Evolutionary conservation across 306 rosid species (phyloP), one percentile per base, ranked within the genome.

Genomic region (Cajanus cajan): DNA sequence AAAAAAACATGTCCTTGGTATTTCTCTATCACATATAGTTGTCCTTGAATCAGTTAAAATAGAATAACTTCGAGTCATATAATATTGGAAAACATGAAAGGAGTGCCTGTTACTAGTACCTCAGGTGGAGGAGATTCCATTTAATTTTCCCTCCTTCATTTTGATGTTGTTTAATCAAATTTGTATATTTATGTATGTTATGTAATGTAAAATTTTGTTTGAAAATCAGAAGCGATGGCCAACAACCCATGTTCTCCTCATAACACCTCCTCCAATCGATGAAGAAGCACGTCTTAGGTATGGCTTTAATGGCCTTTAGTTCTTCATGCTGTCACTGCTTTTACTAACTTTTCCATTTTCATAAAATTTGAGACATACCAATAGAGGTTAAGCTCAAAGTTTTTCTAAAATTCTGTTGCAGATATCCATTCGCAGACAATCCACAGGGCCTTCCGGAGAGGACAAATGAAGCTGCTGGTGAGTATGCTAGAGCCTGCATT

Each of bases 191-290:
- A 7, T 62, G 9, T 28, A 4, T 28, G n/a, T n/a, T n/a, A 5
- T 28, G 16, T 75, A 39, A 62, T 43, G 55, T 15, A 39, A 14
- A 16, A 4, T 41, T 50, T 70, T 67, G 57, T 15, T 67, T 82
- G 63, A 57, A 37, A 81, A 69, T 45, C 89, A 92, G 97, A 88
- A 82, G 86, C 79, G 18, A 71, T 92, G 97, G 94, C 86, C 94
- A 21, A 67, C 74, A 83, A 82, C 90, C 58, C 79, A 28, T 24
- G 68, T 92, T 79, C 12, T 92, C 47, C 91, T 92, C 58, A 82
- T 92, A 72, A 90, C 94, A 15, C 94, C 97, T 33, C 94, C 97
- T 37, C 97, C 97, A 47, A 88, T 92, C 19, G 90, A 90, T 82
- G 94, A 92, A 85, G 94, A 88, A 3, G 91, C 77, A 21, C 92